phyloP scores from a whole-genome alignment of 2,329 filamentous ascomycete species.

The Trichothecium sympodiale region DNA sequence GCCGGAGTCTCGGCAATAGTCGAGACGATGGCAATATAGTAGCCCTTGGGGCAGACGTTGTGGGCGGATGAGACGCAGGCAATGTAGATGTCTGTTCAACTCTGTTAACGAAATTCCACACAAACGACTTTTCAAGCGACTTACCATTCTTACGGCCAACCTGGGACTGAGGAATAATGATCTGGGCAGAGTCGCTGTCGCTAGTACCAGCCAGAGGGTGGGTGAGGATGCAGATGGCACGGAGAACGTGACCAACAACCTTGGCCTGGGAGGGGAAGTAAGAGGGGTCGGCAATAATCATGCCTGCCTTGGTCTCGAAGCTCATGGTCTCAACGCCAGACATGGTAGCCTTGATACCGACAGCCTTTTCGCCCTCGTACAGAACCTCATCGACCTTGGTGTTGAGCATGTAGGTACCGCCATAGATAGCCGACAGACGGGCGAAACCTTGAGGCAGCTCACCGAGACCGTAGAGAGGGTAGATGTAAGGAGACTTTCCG shows the following conservation, averaged over 20 bases:
- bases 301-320: slow-evolving; percentile 91
- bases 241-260: slow-evolving; percentile 80
- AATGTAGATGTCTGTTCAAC: slow-evolving; percentile 74
- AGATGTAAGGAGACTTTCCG: slow-evolving; percentile 98
- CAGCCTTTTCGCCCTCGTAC: slow-evolving; percentile 77
- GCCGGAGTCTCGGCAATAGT: slow-evolving; percentile 86
- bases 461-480: slow-evolving; percentile 92
- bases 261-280: slow-evolving; percentile 90
- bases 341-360: slow-evolving; percentile 97
- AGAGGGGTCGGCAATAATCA: slow-evolving; percentile 90
- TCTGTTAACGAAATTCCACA: slow-evolving; percentile 5
- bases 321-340: slow-evolving; percentile 82
- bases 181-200: slow-evolving; percentile 78
- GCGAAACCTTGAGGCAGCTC: slow-evolving; percentile 97
- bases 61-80: slow-evolving; percentile 91
- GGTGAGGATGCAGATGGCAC: slow-evolving; percentile 95
- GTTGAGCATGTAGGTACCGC: slow-evolving; percentile 99
- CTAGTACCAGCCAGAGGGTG: slow-evolving; percentile 87
- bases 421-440: slow-evolving; percentile 94
- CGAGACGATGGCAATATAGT: slow-evolving; percentile 97
- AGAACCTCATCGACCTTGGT: slow-evolving; percentile 82
- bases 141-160: slow-evolving; percentile 91
- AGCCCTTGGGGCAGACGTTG: slow-evolving; percentile 97
- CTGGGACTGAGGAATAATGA: slow-evolving; percentile 97
- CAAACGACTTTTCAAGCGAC: slow-evolving; percentile 13